Conservation (phyloP, 129 eudicot genomes). For the Flaveria linearis region DNA sequence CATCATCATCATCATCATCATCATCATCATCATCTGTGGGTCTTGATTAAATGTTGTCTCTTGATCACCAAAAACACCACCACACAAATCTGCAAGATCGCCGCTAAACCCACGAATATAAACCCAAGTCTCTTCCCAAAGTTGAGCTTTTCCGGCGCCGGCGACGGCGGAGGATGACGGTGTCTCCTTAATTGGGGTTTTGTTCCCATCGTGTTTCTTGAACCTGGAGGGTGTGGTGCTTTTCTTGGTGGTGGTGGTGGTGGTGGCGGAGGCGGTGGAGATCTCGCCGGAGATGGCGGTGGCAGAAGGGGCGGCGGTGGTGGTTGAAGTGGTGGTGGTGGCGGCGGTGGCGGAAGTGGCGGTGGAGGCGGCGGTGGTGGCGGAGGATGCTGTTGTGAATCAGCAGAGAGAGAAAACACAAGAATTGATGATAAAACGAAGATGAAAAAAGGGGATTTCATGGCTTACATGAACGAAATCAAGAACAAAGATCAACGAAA, state of each 20-base stretch:
- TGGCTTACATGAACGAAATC: slow-evolving; percentile 10
- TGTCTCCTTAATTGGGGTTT: slow-evolving; percentile 5
- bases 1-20: background rate
- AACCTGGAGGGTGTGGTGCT: slow-evolving; percentile 18
- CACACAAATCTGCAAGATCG: slow-evolving; percentile 39
- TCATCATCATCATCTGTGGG: slow-evolving; percentile 5
- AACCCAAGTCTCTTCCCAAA: slow-evolving; percentile 40
- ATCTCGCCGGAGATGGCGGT: background rate
- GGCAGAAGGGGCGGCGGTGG: slow-evolving; percentile 11
- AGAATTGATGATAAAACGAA: slow-evolving; percentile 5
- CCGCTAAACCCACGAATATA: slow-evolving; percentile 34
- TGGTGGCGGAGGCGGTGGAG: slow-evolving; percentile 15
- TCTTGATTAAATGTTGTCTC: slow-evolving; percentile 30
- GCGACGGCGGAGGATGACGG: slow-evolving; percentile 19
- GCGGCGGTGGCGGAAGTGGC: background rate
- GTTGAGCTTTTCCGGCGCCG: slow-evolving; percentile 1
- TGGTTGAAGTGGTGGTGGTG: background rate
- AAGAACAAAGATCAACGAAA: background rate
- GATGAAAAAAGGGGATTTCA: slow-evolving; percentile 19
- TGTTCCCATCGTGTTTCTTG: slow-evolving; percentile 21
- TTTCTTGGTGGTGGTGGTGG: slow-evolving; percentile 19
- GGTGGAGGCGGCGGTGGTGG: background rate
- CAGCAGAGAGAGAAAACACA: slow-evolving; percentile 2
- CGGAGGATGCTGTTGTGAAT: slow-evolving; percentile 18
- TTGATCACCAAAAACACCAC: slow-evolving; percentile 33